Evolutionary conservation across 2,329 filamentous ascomycete species (phyloP), one percentile per base, ranked within the genome.

Genomic region (Xylaria sp.): DNA sequence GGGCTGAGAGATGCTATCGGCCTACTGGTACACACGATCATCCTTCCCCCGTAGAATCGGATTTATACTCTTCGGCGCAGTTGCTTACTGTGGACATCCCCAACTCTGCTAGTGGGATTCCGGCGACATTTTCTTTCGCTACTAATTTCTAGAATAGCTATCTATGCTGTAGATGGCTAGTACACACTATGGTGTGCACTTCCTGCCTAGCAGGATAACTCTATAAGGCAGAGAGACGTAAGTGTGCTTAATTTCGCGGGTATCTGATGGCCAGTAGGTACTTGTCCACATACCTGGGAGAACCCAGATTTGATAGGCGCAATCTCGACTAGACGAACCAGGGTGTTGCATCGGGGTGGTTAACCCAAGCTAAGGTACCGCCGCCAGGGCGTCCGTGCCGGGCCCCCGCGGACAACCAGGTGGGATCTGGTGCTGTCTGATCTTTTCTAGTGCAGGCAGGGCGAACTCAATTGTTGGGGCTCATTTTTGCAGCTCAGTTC

Each of bases 401-500:
- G 68, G 61, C 61, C 65, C 65, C 68, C 65, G 65, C 65, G 68
- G 65, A 41, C 52, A 55, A 63, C 61, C 48, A 57, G 62, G 62
- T 69, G 67, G 67, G 58, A 61, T 64, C 39, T 48, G 5, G 8
- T 62, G 18, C 20, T 44, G 48, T 34, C 32, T 57, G 50, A 65
- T 60, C 55, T 10, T 61, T 48, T 50, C 48, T 56, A 62, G 46
- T 51, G 51, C 34, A 51, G 44, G 25, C 39, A 62, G 44, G 60
- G 37, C 70, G 67, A 74, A 75, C 75, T 76, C 75, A 77, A 77
- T 77, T 77, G 75, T 77, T 77, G 75, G 75, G 74, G 28, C 34
- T 74, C 72, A 72, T 64, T 69, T 68, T 65, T 57, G 56, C 65
- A 13, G 39, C 20, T 44, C 37, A 28, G 18, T 51, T 44, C 55